These are phyloP conservation scores for Pseudogymnoascus sp. DNA, from an alignment of 2,329 filamentous ascomycete species.

Conservation along the genomic window DNA sequence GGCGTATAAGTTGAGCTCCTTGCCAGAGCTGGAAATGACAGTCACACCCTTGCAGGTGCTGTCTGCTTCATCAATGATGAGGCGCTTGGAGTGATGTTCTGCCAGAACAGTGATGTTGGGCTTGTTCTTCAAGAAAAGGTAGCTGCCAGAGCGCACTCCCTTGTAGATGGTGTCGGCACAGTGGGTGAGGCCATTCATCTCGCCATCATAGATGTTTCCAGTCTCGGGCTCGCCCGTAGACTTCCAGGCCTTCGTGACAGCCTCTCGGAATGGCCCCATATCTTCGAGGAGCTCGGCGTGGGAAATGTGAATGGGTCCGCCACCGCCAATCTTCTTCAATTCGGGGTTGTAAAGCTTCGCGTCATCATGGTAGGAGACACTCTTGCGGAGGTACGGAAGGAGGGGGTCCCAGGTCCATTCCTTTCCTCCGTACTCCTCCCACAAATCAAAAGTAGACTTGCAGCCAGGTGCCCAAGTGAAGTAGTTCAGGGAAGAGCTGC, in stretches of 20 bases:
- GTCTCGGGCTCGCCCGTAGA: constrained; percentile 39
- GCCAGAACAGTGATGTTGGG: constrained; percentile 47
- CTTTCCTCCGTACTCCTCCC: constrained; percentile 38
- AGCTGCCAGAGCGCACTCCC: constrained; percentile 45
- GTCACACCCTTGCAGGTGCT: constrained; percentile 40
- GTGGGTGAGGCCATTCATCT: constrained; percentile 46
- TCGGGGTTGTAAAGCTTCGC: constrained; percentile 35
- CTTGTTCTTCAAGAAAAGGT: constrained; percentile 44
- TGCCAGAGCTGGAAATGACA: constrained; percentile 32
- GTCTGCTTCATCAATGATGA: constrained; percentile 43
- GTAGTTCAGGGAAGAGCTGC: constrained; percentile 55
- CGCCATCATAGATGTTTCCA: constrained; percentile 49
- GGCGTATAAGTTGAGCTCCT: constrained; percentile 40
- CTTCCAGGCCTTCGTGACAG: constrained; percentile 44
- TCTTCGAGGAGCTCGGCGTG: constrained; percentile 48
- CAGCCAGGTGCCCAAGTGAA: constrained; percentile 56
- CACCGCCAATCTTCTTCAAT: constrained; percentile 43
- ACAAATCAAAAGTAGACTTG: constrained; percentile 47
- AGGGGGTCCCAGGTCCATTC: constrained; percentile 50
- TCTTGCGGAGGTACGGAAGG: constrained; percentile 46
- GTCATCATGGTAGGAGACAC: constrained; percentile 52
- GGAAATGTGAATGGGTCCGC: constrained; percentile 47
- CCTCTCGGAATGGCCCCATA: constrained; percentile 42
- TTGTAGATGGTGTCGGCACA: constrained; percentile 50
- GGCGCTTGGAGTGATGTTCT: constrained; percentile 42